Conservation (phyloP, 306 rosid species). For the Cyamopsis tetragonoloba region DNA sequence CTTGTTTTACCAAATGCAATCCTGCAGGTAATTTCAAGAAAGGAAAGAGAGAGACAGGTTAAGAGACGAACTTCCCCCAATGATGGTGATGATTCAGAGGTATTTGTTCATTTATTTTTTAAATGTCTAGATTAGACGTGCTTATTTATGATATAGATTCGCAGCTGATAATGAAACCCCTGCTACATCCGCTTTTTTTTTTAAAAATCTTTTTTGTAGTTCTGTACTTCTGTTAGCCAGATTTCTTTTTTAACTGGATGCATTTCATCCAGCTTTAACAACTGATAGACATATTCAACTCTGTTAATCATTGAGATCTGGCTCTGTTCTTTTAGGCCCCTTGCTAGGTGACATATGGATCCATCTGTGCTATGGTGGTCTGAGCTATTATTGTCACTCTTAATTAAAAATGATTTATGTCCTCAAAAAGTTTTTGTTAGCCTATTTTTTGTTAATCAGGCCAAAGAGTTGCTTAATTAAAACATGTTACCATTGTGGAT, state of each 20-base stretch:
- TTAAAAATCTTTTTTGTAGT: too few species aligned
- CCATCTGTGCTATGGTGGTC: neutral
- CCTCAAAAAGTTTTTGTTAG: neutral
- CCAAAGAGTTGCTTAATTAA: neutral
- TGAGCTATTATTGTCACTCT: neutral
- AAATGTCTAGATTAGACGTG: neutral
- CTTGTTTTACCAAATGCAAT: constrained; percentile 37
- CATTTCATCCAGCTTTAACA: constrained; percentile 2
- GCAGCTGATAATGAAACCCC: constrained; percentile 11
- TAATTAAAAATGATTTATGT: neutral
- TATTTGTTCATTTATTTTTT: constrained; percentile 20
- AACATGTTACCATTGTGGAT: neutral
- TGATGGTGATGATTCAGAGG: constrained; percentile 76
- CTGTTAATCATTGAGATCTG: constrained; percentile 14
- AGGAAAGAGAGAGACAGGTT: constrained; percentile 53
- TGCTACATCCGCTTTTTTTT: neutral
- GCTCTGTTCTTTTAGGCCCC: neutral
- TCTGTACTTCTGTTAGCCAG: neutral
- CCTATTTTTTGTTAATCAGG: neutral
- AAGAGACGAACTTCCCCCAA: constrained; percentile 55
- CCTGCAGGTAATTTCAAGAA: constrained; percentile 52
- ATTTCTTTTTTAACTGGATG: neutral
- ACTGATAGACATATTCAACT: constrained; percentile 8
- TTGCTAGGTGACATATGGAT: constrained; percentile 2
- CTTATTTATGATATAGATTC: neutral